phyloP scores from a whole-genome alignment of 2,329 filamentous ascomycete species.

The Scedosporium boydii region DNA sequence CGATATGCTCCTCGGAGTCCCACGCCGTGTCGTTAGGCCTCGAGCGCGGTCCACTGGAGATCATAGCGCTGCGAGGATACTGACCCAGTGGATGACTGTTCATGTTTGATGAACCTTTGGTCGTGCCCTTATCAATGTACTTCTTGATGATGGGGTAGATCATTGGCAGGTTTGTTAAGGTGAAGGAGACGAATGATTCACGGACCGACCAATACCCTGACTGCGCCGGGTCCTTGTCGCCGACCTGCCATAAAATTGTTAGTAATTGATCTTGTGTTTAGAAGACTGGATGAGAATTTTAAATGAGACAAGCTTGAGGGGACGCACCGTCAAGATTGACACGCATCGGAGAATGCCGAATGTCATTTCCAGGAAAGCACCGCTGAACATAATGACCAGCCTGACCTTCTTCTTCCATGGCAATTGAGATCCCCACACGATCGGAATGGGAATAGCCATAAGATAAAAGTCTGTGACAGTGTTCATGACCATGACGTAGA shows the following conservation, averaged over 20 bases:
- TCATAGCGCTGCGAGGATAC: too few species aligned
- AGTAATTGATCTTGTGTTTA: background rate
- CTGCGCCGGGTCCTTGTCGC: slow-evolving; percentile 20
- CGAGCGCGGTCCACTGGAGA: too few species aligned
- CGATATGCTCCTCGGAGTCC: too few species aligned
- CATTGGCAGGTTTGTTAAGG: slow-evolving; percentile 29
- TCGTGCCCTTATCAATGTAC: slow-evolving; percentile 13
- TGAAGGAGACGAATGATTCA: slow-evolving; percentile 29
- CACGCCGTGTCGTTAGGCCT: too few species aligned
- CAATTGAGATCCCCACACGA: slow-evolving; percentile 44
- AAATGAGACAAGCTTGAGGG: too few species aligned
- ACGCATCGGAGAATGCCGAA: slow-evolving; percentile 44
- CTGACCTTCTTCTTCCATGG: slow-evolving; percentile 38
- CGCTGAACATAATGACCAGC: slow-evolving; percentile 43
- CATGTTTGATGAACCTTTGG: too few species aligned
- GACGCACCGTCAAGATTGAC: slow-evolving; percentile 26
- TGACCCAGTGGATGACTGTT: too few species aligned
- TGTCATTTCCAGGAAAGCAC: slow-evolving; percentile 45
- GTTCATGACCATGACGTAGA: slow-evolving; percentile 27
- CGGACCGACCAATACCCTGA: slow-evolving; percentile 28
- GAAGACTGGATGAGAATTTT: background rate
- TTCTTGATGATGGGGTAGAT: slow-evolving; percentile 23
- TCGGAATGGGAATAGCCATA: slow-evolving; percentile 30
- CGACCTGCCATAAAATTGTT: slow-evolving; percentile 8
- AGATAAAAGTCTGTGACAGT: slow-evolving; percentile 30